A percentile compares a stretch with the other conserved stretches of the same genome.
Conservation (phyloP, 371 early-diverging fungal genomes). For the Actinomortierella ambigua region DNA sequence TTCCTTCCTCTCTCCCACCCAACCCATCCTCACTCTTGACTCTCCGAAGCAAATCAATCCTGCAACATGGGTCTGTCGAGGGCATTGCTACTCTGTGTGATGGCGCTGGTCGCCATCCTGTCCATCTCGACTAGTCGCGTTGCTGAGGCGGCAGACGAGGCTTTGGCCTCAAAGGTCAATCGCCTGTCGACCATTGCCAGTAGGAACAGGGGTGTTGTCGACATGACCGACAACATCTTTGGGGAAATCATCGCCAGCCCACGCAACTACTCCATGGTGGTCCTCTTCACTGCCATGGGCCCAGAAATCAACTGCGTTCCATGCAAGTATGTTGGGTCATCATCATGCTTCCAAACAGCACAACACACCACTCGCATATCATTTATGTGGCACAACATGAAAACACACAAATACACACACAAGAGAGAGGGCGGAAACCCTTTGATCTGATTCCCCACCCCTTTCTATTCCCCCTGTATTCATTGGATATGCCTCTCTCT, state of each 20-base stretch:
- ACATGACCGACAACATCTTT: slow-evolving; percentile 66
- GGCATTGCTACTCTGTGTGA: too few species aligned
- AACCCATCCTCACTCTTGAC: too few species aligned
- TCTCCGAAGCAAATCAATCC: too few species aligned
- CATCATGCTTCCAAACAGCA: not conserved
- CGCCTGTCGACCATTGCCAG: slow-evolving; percentile 46
- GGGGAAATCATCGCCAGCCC: slow-evolving; percentile 71
- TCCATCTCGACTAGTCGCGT: too few species aligned
- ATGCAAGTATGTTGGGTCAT: slow-evolving; percentile 63
- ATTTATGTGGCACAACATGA: not conserved
- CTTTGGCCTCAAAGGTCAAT: slow-evolving; percentile 22
- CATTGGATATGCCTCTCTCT: not conserved
- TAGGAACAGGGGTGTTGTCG: slow-evolving; percentile 57
- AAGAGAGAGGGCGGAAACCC: not conserved
- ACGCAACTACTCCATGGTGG: slow-evolving; percentile 77
- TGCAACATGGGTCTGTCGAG: too few species aligned
- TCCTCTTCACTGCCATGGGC: slow-evolving; percentile 77
- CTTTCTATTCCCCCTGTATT: not conserved
- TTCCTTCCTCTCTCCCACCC: too few species aligned
- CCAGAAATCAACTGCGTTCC: slow-evolving; percentile 72
- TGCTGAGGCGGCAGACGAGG: too few species aligned
- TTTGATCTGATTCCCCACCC: not conserved
- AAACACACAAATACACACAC: not conserved
- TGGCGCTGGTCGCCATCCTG: too few species aligned
- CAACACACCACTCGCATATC: not conserved